phyloP scores from a whole-genome alignment of 164 flowering plant genomes.

The Brasenia schreberi region DNA sequence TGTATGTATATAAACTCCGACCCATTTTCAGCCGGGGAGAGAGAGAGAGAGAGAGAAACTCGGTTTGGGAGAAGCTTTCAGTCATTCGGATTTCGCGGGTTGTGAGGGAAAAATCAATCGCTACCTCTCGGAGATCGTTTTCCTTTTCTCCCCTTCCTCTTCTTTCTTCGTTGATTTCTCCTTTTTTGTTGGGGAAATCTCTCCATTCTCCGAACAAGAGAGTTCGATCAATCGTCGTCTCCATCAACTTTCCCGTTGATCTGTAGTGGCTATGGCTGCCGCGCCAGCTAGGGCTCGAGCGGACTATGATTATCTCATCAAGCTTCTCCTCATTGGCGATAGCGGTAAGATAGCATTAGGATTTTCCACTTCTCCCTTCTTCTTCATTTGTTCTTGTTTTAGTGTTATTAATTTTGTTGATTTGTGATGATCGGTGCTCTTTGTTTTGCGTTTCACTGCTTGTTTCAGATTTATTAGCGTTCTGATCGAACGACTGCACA shows the following conservation, averaged over 20 bases:
- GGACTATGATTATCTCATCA: conserved; percentile 70
- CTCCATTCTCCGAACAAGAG: background rate
- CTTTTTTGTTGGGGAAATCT: background rate
- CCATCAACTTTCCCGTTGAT: background rate
- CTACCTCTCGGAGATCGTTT: background rate
- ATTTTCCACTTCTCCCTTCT: background rate
- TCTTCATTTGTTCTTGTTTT: background rate
- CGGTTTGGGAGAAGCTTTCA: no score
- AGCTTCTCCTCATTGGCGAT: conserved; percentile 72
- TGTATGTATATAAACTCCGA: no score
- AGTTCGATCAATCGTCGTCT: background rate
- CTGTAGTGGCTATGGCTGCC: conserved; percentile 38
- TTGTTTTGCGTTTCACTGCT: background rate
- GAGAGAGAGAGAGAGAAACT: no score
- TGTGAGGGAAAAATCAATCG: background rate
- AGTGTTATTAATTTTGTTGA: background rate
- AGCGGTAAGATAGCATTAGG: conserved; percentile 35
- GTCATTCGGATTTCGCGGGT: background rate
- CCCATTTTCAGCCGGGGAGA: no score
- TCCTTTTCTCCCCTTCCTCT: background rate
- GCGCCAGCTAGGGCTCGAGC: conserved; percentile 75
- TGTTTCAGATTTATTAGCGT: background rate
- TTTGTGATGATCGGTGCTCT: no score
- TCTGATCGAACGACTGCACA: background rate
- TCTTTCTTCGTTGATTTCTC: background rate